Conservation (phyloP, 2,329 filamentous ascomycete genomes). For the Colletotrichum spinosum region DNA sequence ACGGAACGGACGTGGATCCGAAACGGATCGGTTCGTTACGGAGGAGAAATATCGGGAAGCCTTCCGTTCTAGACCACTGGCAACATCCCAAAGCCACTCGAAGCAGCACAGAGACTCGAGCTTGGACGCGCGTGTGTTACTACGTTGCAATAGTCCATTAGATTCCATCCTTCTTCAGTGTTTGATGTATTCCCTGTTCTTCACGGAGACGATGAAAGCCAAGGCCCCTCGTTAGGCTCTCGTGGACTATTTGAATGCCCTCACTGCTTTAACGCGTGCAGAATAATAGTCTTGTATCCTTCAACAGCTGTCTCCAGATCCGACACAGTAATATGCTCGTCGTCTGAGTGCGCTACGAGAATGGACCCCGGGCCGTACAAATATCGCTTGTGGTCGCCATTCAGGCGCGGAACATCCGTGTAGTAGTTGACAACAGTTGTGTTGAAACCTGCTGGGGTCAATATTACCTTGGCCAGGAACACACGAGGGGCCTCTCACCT, state of each 20-base stretch:
- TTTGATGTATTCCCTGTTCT: too few relatives aligned
- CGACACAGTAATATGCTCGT: constrained; percentile 81
- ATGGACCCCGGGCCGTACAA: constrained; percentile 80
- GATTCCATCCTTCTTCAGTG: too few relatives aligned
- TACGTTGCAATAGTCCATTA: too few relatives aligned
- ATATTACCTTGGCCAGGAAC: background rate
- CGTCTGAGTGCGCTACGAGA: constrained; percentile 85
- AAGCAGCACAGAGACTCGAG: too few relatives aligned
- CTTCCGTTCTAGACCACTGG: too few relatives aligned
- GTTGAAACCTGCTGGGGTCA: constrained; percentile 72
- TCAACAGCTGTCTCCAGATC: constrained; percentile 83
- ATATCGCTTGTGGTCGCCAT: constrained; percentile 74
- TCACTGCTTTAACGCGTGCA: constrained; percentile 57
- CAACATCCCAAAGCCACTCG: too few relatives aligned
- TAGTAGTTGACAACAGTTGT: constrained; percentile 89
- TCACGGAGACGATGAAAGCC: too few relatives aligned
- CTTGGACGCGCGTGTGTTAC: too few relatives aligned
- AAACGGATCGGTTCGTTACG: too few relatives aligned
- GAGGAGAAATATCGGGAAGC: too few relatives aligned
- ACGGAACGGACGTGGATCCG: background rate
- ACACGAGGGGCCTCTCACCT: constrained; percentile 56
- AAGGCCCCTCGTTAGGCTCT: background rate
- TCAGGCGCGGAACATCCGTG: constrained; percentile 86
- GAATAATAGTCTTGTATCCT: constrained; percentile 79
- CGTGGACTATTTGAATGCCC: background rate